Conservation (phyloP, 306 rosid species). For the Vigna unguiculata region DNA sequence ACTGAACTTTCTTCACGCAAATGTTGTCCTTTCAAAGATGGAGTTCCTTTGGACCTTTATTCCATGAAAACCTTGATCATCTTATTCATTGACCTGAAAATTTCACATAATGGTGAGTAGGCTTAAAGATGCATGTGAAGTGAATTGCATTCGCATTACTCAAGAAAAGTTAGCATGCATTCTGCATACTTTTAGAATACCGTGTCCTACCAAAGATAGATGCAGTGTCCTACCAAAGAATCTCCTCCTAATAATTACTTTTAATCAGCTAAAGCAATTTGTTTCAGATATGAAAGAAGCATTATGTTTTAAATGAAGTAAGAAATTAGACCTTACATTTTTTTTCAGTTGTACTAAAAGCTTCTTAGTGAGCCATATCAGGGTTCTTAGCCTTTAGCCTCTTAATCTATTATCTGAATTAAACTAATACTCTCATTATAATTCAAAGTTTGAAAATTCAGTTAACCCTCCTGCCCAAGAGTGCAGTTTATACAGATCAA, state of each 20-base stretch:
- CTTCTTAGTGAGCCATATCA: conserved; percentile 90
- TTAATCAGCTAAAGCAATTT: conserved; percentile 28
- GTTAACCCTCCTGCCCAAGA: conserved; percentile 88
- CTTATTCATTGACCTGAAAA: conserved; percentile 65
- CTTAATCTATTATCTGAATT: conserved; percentile 82
- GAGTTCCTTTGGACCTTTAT: conserved; percentile 56
- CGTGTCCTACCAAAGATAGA: conserved; percentile 15
- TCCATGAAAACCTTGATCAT: conserved; percentile 53
- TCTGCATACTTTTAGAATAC: background rate
- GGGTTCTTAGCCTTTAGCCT: conserved; percentile 91
- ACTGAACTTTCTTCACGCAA: conserved; percentile 50
- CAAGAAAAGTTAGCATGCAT: background rate
- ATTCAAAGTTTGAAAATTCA: conserved; percentile 29
- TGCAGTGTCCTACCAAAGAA: conserved; percentile 33
- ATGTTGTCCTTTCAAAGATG: conserved; percentile 53
- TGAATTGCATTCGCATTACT: conserved; percentile 15
- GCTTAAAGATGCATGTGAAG: conserved; percentile 35
- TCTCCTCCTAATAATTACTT: conserved; percentile 22
- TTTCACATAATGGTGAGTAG: conserved; percentile 36
- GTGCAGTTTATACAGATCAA: conserved; percentile 72
- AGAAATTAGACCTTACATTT: conserved; percentile 58
- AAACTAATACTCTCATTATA: conserved; percentile 36
- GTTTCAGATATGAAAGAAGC: background rate
- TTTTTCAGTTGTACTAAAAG: conserved; percentile 92
- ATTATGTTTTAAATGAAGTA: conserved; percentile 7